Base-by-base conservation (phyloP, 1,284 basidiomycete genomes). In the Ganoderma leucocontextum region DNA sequence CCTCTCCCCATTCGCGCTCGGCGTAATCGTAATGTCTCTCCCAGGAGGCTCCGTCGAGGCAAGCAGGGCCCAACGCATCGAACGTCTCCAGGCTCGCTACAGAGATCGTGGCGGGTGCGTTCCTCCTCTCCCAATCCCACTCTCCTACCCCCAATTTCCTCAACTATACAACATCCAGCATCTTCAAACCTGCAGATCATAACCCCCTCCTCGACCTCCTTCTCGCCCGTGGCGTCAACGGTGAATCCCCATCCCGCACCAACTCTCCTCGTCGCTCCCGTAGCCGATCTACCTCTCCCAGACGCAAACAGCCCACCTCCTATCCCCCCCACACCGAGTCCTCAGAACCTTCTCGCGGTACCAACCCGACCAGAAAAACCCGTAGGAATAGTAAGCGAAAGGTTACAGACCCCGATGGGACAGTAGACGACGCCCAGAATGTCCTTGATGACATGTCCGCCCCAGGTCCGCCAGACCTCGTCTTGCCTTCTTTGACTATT, bases 61-160 rank as follows among this genome's bases (percentile, higher is more conserved):
- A 59, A 90, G 89, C 75, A 82, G 87, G 60, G 83, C 84, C 0
- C 79, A 87, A 60, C 85, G 89, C 53, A 74, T 85, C 15, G 82
- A 88, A 70, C 83, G 87, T 47, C 87, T 86, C 67, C 87, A 90
- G 72, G 82, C 87, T 49, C 82, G 89, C 38, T 87, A 89, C 75
- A 83, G 89, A 58, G 86, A 89, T 77, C 84, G 89, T 62, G 89
- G 89, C 70, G 89, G 89, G 89, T 90, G 52, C 70, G 86, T 81
- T 35, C 60, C 41, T 35, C 25, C n/a, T 55, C 53, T 47, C 49
- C n/a, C 8, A 19, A 2, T 29, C 29, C 49, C 13, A 33, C 19
- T 17, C 52, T 44, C 52, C 47, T 52, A 5, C 47, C 15, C 29
- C 17, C 19, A 17, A 33, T 9, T 19, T 19, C 53, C 44, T 49